phyloP scores from a whole-genome alignment of 176 grass and related monocot genomes.

The Ensete ventricosum region DNA sequence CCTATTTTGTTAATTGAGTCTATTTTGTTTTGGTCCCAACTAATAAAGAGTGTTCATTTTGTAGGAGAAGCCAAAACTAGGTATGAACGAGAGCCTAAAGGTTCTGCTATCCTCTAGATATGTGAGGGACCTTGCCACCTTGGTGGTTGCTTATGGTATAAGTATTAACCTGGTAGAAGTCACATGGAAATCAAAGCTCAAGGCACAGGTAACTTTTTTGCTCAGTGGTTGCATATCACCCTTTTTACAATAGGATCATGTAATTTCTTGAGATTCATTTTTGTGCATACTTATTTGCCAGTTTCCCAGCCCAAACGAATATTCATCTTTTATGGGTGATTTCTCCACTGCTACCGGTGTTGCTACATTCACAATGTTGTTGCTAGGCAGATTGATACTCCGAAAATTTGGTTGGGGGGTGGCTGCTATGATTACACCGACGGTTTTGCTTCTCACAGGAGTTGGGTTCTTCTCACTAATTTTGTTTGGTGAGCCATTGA shows the following conservation, averaged over 20 bases:
- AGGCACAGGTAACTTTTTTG: slow-evolving; percentile 58
- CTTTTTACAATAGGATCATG: not conserved
- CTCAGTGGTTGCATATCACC: not conserved
- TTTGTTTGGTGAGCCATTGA: slow-evolving; percentile 74
- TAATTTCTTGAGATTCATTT: not conserved
- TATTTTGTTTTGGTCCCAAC: slow-evolving; percentile 14
- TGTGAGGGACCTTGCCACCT: slow-evolving; percentile 95
- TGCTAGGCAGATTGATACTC: slow-evolving; percentile 80
- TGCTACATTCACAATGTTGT: slow-evolving; percentile 98
- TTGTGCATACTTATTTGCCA: slow-evolving; percentile 12
- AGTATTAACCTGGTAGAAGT: slow-evolving; percentile 99
- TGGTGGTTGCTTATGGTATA: slow-evolving; percentile 98
- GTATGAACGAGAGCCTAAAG: slow-evolving; percentile 92
- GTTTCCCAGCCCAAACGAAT: slow-evolving; percentile 96
- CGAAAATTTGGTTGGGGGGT: slow-evolving; percentile 96
- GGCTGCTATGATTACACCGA: slow-evolving; percentile 86
- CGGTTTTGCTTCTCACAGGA: slow-evolving; percentile 84
- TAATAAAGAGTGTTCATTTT: slow-evolving; percentile 18
- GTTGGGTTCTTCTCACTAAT: slow-evolving; percentile 97
- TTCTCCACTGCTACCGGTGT: slow-evolving; percentile 97
- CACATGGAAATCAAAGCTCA: slow-evolving; percentile 98
- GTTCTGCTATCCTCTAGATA: slow-evolving; percentile 84
- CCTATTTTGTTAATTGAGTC: not conserved
- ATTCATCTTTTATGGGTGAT: slow-evolving; percentile 99
- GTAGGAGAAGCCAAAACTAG: slow-evolving; percentile 91